phyloP scores from a whole-genome alignment of 768 basidiomycete genomes.

The Pholiota molesta region DNA sequence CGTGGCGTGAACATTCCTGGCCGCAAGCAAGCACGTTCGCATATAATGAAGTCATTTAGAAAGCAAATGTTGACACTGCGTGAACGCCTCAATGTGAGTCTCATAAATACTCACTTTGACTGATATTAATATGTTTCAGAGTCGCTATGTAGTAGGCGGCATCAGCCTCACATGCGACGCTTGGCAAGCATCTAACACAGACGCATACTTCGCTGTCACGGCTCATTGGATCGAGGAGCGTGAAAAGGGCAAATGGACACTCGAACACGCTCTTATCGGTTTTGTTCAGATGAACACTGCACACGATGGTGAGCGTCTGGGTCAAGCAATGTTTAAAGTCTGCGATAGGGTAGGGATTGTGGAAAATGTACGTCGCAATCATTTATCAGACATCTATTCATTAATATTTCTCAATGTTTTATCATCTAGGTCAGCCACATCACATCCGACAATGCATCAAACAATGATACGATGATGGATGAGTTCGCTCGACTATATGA shows the following conservation, averaged over 20 bases:
- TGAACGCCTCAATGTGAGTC: conserved; percentile 13
- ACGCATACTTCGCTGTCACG: conserved; percentile 43
- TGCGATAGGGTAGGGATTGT: conserved; percentile 3
- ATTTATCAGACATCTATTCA: too few relatives aligned
- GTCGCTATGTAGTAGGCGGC: conserved; percentile 4
- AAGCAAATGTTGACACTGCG: conserved; percentile 11
- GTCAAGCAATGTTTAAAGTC: conserved; percentile 13
- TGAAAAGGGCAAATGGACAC: conserved; percentile 26
- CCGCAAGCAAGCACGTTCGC: conserved; percentile 20
- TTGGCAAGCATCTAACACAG: conserved; percentile 41
- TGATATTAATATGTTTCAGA: conserved; percentile 1
- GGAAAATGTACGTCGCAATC: not conserved
- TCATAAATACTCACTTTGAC: too few relatives aligned
- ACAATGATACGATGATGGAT: conserved; percentile 16
- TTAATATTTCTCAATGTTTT: not conserved
- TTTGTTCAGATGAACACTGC: conserved; percentile 40
- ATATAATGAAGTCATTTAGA: conserved; percentile 16
- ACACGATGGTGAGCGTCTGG: conserved; percentile 32
- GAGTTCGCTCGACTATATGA: conserved; percentile 4
- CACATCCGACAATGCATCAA: conserved; percentile 15
- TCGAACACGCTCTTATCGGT: conserved; percentile 33
- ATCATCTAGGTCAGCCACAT: conserved; percentile 11
- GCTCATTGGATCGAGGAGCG: conserved; percentile 40
- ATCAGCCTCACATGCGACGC: conserved; percentile 40
- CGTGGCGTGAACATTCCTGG: conserved; percentile 31